A percentile compares a stretch with the other conserved stretches of the same genome.
Conservation (phyloP, 768 basidiomycete species). For the Termitomyces sp. region DNA sequence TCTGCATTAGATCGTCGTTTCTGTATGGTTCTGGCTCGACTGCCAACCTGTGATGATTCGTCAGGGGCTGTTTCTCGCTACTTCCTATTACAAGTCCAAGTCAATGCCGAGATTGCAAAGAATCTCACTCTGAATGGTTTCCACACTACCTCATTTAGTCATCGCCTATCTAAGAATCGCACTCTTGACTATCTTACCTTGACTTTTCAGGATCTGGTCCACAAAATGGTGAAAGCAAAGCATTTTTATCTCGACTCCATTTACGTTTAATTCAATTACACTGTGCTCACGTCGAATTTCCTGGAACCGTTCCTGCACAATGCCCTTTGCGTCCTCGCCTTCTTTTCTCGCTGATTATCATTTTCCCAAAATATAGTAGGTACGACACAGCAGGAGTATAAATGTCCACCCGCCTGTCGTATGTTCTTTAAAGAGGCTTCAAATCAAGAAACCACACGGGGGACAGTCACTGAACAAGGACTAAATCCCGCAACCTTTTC, state of each 20-base stretch:
- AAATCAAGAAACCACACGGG: not conserved
- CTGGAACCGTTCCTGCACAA: too few relatives aligned
- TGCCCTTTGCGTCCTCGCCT: not conserved
- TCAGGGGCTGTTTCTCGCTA: slow-evolving; percentile 30
- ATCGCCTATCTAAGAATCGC: slow-evolving; percentile 19
- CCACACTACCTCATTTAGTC: slow-evolving; percentile 16
- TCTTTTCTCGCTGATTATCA: not conserved
- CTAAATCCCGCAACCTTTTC: not conserved
- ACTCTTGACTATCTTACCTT: slow-evolving; percentile 24
- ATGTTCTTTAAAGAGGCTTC: not conserved
- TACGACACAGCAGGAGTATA: slow-evolving; percentile 6
- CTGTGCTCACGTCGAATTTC: slow-evolving; percentile 27
- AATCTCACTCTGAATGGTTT: slow-evolving; percentile 28
- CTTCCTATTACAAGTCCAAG: too few relatives aligned
- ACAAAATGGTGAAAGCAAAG: slow-evolving; percentile 21
- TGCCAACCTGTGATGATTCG: not conserved
- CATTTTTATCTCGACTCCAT: slow-evolving; percentile 27
- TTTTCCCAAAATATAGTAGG: not conserved
- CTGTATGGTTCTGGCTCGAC: too few relatives aligned
- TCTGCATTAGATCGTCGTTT: not conserved
- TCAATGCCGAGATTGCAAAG: slow-evolving; percentile 9
- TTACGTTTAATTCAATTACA: slow-evolving; percentile 36
- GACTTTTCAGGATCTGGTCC: slow-evolving; percentile 21
- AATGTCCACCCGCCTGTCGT: slow-evolving; percentile 2
- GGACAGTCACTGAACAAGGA: not conserved